These are phyloP conservation scores for Starmerella scarabaei DNA, from an alignment of 805 yeast species.

Conservation along the genomic window DNA sequence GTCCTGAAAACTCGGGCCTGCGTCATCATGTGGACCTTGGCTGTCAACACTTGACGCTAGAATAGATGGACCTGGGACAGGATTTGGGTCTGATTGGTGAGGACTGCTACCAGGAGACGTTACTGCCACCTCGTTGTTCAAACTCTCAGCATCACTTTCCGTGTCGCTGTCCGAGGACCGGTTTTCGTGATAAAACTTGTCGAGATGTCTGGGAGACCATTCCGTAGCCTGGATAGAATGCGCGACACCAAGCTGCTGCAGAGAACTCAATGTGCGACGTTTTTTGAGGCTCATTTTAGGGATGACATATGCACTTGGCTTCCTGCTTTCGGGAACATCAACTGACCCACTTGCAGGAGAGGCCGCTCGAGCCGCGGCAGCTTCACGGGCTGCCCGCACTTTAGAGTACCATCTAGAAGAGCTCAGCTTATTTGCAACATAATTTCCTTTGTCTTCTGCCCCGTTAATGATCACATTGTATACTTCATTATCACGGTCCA, in stretches of 20 bases:
- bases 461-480: constrained; percentile 76
- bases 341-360: not conserved
- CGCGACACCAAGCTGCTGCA: constrained; percentile 68
- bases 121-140: not conserved
- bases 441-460: constrained; percentile 31
- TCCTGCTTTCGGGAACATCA: constrained; percentile 3
- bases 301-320: constrained; percentile 13
- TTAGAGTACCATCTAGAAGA: constrained; percentile 83
- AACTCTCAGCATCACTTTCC: constrained; percentile 11
- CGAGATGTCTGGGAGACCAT: constrained; percentile 10
- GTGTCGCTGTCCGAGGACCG: constrained; percentile 19
- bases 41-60: not conserved
- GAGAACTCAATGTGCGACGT: constrained; percentile 38
- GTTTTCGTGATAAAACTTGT: constrained; percentile 16
- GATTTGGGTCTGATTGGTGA: not conserved
- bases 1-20: constrained; percentile 20
- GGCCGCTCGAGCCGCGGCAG: not conserved
- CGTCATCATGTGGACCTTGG: constrained; percentile 8
- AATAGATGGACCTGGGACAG: not conserved
- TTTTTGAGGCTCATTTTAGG: constrained; percentile 18
- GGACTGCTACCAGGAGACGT: not conserved
- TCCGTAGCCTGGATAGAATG: constrained; percentile 46
- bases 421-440: constrained; percentile 39
- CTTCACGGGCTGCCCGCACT: constrained; percentile 43
- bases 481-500: constrained; percentile 44